Base-by-base conservation (phyloP, 306 rosid species). In the Canavalia ensiformis region DNA sequence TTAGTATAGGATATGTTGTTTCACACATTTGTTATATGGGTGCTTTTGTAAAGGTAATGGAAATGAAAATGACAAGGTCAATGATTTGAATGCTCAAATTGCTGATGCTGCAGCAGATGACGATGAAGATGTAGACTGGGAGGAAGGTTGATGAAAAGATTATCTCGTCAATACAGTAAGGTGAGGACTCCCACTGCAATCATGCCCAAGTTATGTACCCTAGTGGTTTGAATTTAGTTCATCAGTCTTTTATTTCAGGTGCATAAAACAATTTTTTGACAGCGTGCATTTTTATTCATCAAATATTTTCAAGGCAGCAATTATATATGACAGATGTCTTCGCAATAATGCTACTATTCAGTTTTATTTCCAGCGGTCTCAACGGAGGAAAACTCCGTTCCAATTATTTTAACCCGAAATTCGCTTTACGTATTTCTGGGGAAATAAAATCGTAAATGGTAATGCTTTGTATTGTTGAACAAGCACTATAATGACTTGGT, bases 11-110 rank as follows among this genome's bases (percentile, higher is more conserved):
- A 7, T 31, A 12, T 62, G 25, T 33, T 34, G n/a, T 72, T 35
- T 72, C 56, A 7, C 77, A 39, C 11, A 74, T 42, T 33, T 51
- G 42, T 49, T 33, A 29, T 34, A 5, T 35, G 28, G 35, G 29
- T 76, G 35, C 50, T 8, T 25, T 72, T 37, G 34, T 83, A 10
- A 6, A 89, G 95, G 89, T 35, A 85, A 79, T 79, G 67, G 84
- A 70, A 87, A 64, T 46, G 93, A 84, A 78, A 75, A 39, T 74
- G 86, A 81, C 88, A 91, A 81, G 86, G 91, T 91, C 63, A 64
- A 79, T 68, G 95, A 91, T 87, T 86, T 91, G 90, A 91, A 91
- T 62, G 78, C 88, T n/a, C 88, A 91, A 75, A 90, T 90, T 7
- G 87, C 87, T 68, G 88, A 87, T 74, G 67, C 81, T 25, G 87